A percentile compares a stretch with the other conserved stretches of the same genome.
Evolutionary conservation across 2,329 filamentous ascomycete genomes (phyloP).

Genomic region (Sphaerulina musiva): DNA sequence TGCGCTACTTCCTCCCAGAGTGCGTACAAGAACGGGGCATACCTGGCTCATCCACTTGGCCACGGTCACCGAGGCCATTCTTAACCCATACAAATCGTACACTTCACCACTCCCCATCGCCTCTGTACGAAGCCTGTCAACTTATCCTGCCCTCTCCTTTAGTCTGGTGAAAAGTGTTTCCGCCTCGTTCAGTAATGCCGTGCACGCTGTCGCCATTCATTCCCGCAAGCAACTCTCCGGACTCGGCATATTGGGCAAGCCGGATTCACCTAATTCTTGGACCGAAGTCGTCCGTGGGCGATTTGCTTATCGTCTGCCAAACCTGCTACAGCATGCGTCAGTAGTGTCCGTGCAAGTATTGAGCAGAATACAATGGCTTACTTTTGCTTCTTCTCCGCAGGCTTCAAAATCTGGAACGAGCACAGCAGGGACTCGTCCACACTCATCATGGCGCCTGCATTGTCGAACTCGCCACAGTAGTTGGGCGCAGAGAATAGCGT

Average conservation of each 20-base stretch:
- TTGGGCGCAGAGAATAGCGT: conserved; percentile 97
- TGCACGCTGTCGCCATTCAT: conserved; percentile 8
- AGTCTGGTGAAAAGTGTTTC: conserved; percentile 2
- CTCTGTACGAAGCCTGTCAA: not conserved
- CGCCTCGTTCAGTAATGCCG: conserved; percentile 11
- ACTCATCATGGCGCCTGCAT: conserved; percentile 99
- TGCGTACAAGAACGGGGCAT: not conserved
- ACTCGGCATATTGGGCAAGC: conserved; percentile 13
- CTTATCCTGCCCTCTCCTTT: not conserved
- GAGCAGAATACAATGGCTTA: conserved; percentile 53
- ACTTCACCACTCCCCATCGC: conserved; percentile 2
- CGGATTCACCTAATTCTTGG: conserved; percentile 1
- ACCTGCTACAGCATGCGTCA: conserved; percentile 60
- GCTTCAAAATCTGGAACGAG: conserved; percentile 99
- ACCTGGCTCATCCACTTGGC: not conserved
- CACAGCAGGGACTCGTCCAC: conserved; percentile 97
- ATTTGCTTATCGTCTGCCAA: conserved; percentile 73
- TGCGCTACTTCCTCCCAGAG: conserved; percentile 1
- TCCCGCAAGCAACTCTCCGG: conserved; percentile 7
- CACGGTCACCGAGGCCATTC: not conserved
- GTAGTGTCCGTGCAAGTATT: conserved; percentile 23
- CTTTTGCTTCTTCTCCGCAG: conserved; percentile 99
- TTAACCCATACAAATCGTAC: conserved; percentile 13
- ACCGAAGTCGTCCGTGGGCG: conserved; percentile 2
- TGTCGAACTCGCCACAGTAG: conserved; percentile 99